Conservation (phyloP, 345 rosid genomes). For the Gossypium arboreum region DNA sequence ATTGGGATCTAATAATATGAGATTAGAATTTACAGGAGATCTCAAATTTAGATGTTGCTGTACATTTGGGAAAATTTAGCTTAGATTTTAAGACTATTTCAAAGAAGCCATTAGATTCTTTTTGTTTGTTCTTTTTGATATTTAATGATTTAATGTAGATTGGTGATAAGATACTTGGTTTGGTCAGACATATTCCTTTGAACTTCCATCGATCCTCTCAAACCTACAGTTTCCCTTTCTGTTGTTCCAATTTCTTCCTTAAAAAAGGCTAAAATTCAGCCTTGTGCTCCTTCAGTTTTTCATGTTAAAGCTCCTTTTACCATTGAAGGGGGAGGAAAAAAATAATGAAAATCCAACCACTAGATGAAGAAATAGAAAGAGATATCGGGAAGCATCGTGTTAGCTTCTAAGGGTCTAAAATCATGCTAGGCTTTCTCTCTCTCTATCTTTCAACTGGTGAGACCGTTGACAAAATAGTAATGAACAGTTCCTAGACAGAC, state of each 20-base stretch:
- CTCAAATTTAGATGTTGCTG: slow-evolving; percentile 15
- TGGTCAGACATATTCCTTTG: slow-evolving; percentile 33
- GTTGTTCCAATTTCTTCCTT: slow-evolving; percentile 37
- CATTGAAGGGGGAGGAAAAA: background rate
- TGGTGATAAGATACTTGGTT: slow-evolving; percentile 28
- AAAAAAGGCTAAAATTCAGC: slow-evolving; percentile 45
- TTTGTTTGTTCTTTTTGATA: background rate
- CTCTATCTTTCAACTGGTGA: background rate
- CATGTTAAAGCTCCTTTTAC: slow-evolving; percentile 14
- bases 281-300: slow-evolving; percentile 38
- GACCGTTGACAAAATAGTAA: slow-evolving; percentile 32
- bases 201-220: slow-evolving; percentile 29
- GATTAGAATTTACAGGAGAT: slow-evolving; percentile 28
- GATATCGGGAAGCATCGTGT: slow-evolving; percentile 33
- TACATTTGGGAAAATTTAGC: slow-evolving; percentile 16
- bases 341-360: background rate
- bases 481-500: slow-evolving; percentile 24
- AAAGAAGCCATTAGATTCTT: slow-evolving; percentile 18
- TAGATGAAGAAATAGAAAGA: slow-evolving; percentile 6
- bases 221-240: slow-evolving; percentile 26
- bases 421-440: slow-evolving; percentile 15
- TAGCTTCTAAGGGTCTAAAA: slow-evolving; percentile 18
- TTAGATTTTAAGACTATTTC: slow-evolving; percentile 6
- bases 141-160: slow-evolving; percentile 31
- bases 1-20: slow-evolving; percentile 15